Percentiles rank a stretch among this genome's conserved stretches.
Evolutionary conservation across 805 yeast species (phyloP).

Genomic region (Zygosaccharomyces bisporus): DNA sequence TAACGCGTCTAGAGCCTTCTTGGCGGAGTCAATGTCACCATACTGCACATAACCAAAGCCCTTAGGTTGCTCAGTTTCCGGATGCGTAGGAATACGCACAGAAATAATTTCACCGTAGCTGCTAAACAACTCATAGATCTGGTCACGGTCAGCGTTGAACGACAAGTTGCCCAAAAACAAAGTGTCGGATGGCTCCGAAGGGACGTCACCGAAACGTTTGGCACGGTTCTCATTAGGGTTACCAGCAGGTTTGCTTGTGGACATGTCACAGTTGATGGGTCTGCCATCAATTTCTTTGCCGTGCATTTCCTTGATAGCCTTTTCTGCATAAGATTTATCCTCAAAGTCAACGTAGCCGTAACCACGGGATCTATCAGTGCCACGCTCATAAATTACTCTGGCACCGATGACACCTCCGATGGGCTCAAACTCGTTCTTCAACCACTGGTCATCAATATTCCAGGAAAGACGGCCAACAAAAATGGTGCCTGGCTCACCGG

Average conservation of each 20-base stretch:
- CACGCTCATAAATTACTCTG: slow-evolving; percentile 91
- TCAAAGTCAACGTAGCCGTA: slow-evolving; percentile 97
- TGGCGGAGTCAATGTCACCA: slow-evolving; percentile 81
- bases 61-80: slow-evolving; percentile 98
- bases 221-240: slow-evolving; percentile 73
- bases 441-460: slow-evolving; percentile 95
- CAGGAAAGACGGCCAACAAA: slow-evolving; percentile 97
- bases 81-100: slow-evolving; percentile 95
- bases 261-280: slow-evolving; percentile 89
- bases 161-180: slow-evolving; percentile 94
- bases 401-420: slow-evolving; percentile 81
- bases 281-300: slow-evolving; percentile 97
- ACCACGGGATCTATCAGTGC: slow-evolving; percentile 91
- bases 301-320: slow-evolving; percentile 79
- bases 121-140: slow-evolving; percentile 66
- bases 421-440: slow-evolving; percentile 78
- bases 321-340: slow-evolving; percentile 70
- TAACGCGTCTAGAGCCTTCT: slow-evolving; percentile 78
- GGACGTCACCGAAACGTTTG: slow-evolving; percentile 81
- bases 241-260: slow-evolving; percentile 72
- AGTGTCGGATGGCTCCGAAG: slow-evolving; percentile 92
- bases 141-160: slow-evolving; percentile 82
- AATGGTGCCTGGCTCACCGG: slow-evolving; percentile 75
- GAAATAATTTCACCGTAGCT: slow-evolving; percentile 79
- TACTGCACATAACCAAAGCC: slow-evolving; percentile 98